phyloP scores from a whole-genome alignment of 331 rosid genomes.

The Saraca asoca region DNA sequence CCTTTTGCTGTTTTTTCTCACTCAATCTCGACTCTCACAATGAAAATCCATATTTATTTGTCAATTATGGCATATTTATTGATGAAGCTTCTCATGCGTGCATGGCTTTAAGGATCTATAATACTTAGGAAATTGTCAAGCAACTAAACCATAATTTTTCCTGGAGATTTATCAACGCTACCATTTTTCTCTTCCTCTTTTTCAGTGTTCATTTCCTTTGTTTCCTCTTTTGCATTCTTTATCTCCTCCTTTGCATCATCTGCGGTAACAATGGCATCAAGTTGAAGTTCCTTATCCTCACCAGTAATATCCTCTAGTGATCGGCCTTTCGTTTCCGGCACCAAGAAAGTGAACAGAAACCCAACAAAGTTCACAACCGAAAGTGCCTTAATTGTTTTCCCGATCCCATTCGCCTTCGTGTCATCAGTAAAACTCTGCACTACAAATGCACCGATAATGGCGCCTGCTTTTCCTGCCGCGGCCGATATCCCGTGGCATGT shows the following conservation, averaged over 20 bases:
- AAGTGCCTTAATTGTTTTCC: slow-evolving; percentile 22
- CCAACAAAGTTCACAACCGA: slow-evolving; percentile 27
- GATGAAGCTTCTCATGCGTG: too few relatives aligned
- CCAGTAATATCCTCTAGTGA: slow-evolving; percentile 39
- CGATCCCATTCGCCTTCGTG: not conserved
- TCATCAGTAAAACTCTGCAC: slow-evolving; percentile 27
- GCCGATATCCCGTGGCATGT: slow-evolving; percentile 52
- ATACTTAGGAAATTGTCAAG: too few relatives aligned
- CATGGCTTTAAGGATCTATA: too few relatives aligned
- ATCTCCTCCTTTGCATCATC: not conserved
- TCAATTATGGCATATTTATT: too few relatives aligned
- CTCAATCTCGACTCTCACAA: too few relatives aligned
- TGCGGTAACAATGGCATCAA: not conserved
- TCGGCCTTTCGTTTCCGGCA: slow-evolving; percentile 35
- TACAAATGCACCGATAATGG: slow-evolving; percentile 48
- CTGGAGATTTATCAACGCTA: not conserved
- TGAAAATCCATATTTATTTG: too few relatives aligned
- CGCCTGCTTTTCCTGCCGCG: slow-evolving; percentile 43
- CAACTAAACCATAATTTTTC: not conserved
- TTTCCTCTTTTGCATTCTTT: not conserved
- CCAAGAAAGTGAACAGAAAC: slow-evolving; percentile 30
- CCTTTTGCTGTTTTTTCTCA: too few relatives aligned
- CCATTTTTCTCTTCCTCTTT: slow-evolving; percentile 3
- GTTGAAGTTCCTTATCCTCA: slow-evolving; percentile 26
- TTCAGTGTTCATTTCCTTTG: slow-evolving; percentile 6